Evolutionary conservation across 805 yeast species (phyloP), one percentile per base, ranked within the genome.

Genomic region (Kodamaea fukazawae): DNA sequence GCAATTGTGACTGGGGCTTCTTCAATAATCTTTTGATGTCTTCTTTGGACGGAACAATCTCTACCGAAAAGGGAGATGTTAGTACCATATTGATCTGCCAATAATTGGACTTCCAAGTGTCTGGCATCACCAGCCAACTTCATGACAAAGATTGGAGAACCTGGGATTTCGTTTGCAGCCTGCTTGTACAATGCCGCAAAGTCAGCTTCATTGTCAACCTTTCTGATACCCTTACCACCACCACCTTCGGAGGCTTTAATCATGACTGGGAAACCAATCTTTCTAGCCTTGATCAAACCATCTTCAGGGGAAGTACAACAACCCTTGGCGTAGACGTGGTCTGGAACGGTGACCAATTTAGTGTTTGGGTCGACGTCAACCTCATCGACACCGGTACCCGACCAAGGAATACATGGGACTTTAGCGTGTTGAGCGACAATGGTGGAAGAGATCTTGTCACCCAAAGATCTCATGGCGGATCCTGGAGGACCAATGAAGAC

Each of bases 241-340:
- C 99, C 99, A 75, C 99, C 99, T 80, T 93, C 99, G 43, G 97
- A 89, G 36, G 99, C 99, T 68, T 93, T 93, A 60, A 93, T 82
- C 99, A 93, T 93, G 40, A 93, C 96, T 23, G 99, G 99, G 73
- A 93, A 89, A 1, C 99, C 99, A 56, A 93, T 90, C 56, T 76
- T 63, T 54, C 74, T 78, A 44, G 99, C 99, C 61, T 85, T 86
- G 32, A 51, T 75, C 41, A 93, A 74, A 48, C 98, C 99, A 55
- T 91, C 96, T 55, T 83, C 93, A 35, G 98, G 89, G 29, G 81
- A 73, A 5, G 71, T 65, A 58, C 89, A 86, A 67, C 97, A 91
- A 52, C 99, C 99, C 66, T 86, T 73, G 48, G 82, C 78, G 60
- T 95, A 93, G 25, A 86, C 76, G 3, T 76, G 84, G 28, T 86